phyloP scores from a whole-genome alignment of 345 rosid genomes.

The Salix brachista region DNA sequence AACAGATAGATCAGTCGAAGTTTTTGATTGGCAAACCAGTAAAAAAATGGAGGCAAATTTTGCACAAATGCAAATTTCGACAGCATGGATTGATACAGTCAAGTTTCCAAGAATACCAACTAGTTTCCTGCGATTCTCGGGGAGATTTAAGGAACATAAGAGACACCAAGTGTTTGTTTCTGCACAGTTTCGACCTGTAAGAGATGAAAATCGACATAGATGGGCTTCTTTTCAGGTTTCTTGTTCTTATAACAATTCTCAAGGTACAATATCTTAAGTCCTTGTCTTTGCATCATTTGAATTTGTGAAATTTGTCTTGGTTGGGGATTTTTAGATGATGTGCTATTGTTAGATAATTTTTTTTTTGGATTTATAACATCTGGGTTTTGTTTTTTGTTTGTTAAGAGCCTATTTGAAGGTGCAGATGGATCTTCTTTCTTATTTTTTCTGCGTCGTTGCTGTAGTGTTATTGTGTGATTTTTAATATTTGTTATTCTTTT shows the following conservation, averaged over 20 bases:
- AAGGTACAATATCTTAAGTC: neutral
- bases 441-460: neutral
- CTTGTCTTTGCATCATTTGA: neutral
- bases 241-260: neutral
- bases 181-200: neutral
- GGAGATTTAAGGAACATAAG: neutral
- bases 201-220: neutral
- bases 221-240: neutral
- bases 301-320: neutral
- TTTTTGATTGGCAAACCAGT: neutral
- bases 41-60: neutral
- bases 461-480: neutral
- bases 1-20: neutral
- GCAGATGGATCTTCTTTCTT: neutral
- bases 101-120: neutral
- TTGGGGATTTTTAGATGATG: neutral
- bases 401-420: neutral
- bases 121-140: neutral
- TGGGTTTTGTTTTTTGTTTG: neutral
- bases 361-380: neutral
- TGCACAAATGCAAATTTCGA: neutral
- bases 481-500: neutral
- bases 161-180: neutral
- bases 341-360: neutral
- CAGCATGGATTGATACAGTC: neutral